phyloP scores from a whole-genome alignment of 768 basidiomycete species.

The Psilocybe azurescens region DNA sequence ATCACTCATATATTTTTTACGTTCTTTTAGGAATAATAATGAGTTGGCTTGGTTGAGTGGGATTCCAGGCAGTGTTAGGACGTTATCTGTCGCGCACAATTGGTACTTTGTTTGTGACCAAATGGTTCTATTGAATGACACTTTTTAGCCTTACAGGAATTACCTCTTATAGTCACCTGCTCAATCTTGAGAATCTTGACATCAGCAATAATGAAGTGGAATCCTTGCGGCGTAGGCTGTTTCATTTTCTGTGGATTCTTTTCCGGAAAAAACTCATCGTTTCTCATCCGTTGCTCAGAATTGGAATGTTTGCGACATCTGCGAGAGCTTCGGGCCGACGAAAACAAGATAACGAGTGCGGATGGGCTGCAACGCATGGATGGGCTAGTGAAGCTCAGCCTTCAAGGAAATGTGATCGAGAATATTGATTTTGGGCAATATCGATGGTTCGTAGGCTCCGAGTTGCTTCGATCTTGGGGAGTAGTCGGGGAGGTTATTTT shows the following conservation, averaged over 20 bases:
- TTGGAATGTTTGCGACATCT: constrained; percentile 84
- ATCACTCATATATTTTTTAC: constrained; percentile 15
- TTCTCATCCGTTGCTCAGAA: constrained; percentile 51
- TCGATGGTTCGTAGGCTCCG: constrained; percentile 64
- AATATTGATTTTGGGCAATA: constrained; percentile 63
- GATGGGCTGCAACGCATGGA: constrained; percentile 83
- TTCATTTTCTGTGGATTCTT: constrained; percentile 13
- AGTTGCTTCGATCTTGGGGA: neutral
- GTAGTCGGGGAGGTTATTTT: constrained; percentile 1
- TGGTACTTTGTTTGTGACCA: constrained; percentile 48
- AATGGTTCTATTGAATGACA: constrained; percentile 15
- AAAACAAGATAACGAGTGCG: constrained; percentile 75
- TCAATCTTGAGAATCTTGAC: constrained; percentile 87
- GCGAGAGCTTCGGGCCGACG: constrained; percentile 89
- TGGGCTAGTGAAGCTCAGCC: constrained; percentile 81
- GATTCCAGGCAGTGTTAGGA: constrained; percentile 71
- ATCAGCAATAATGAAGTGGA: constrained; percentile 91
- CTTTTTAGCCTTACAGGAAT: constrained; percentile 74
- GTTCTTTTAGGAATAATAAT: constrained; percentile 64
- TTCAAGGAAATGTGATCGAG: constrained; percentile 74
- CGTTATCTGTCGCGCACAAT: constrained; percentile 79
- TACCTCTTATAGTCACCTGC: constrained; percentile 88
- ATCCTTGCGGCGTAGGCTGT: constrained; percentile 78
- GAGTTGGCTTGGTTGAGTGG: constrained; percentile 83
- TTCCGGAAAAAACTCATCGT: constrained; percentile 18